These are phyloP conservation scores for Athelia psychrophila DNA, from an alignment of 1,284 basidiomycete genomes.

Conservation along the genomic window DNA sequence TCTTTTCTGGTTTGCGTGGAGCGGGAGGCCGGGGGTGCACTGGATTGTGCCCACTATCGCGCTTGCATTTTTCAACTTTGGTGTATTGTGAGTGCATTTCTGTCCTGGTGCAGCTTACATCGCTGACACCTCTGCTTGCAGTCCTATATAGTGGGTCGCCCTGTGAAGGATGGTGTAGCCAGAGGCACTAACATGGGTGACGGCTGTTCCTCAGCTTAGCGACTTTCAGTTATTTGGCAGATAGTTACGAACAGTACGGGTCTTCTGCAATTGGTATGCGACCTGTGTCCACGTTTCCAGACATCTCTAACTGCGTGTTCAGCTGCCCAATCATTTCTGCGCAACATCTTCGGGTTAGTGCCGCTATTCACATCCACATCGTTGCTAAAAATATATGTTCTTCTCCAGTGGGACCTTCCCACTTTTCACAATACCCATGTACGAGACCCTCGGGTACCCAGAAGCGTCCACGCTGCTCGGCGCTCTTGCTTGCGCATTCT, in stretches of 20 bases:
- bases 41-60: constrained; percentile 1
- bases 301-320: not conserved
- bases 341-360: not conserved
- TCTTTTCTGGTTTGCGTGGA: constrained; percentile 1
- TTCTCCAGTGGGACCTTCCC: not conserved
- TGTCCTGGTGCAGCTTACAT: not conserved
- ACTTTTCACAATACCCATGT: not conserved
- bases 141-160: constrained; percentile 1
- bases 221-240: not conserved
- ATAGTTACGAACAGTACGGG: not conserved
- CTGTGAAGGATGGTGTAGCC: not conserved
- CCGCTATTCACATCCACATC: not conserved
- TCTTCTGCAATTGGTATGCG: not conserved
- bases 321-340: not conserved
- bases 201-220: not conserved
- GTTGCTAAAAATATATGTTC: not conserved
- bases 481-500: not conserved
- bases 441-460: not conserved
- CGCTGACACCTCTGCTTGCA: not conserved
- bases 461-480: not conserved
- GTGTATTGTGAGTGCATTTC: not conserved
- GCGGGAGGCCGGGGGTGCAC: not conserved
- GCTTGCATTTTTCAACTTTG: constrained; percentile 1
- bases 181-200: not conserved
- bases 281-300: not conserved